Base-by-base conservation (phyloP, 1,284 basidiomycete species). In the Irpex rosettiformis region DNA sequence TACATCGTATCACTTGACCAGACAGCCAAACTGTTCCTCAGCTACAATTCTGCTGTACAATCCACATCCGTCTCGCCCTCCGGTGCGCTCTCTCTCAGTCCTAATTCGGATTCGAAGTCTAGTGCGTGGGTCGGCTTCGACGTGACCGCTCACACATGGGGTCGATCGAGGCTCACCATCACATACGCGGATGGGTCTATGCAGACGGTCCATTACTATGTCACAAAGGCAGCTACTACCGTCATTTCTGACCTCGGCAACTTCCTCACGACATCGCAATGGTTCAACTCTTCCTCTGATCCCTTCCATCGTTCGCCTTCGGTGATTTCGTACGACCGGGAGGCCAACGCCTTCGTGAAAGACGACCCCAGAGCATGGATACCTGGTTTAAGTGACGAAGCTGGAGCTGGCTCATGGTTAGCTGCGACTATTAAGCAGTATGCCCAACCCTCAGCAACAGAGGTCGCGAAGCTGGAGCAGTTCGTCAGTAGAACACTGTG, bases 341-440 rank as follows among this genome's bases (percentile, higher is more conserved):
- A 79, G 59, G 79, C 77, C 0, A 79, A 83, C 60, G 77, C 77
- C 2, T 58, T 76, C 0, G 81, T 85, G 1, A 73, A 68, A 62
- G 76, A 84, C 62, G 72, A 75, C 59, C 69, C 70, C 25, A 70
- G 82, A 43, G 81, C 80, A 6, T 84, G 81, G 82, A 84, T 84
- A 56, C 78, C 81, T 22, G 83, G 83, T 0, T 65, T 84, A 56
- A 83, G 80, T 57, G 82, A 85, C 64, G 83, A 85, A 67, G 83
- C 79, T 28, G 83, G 83, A 29, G 82, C 81, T 3, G 81, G 81
- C 4, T 82, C 79, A 21, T 84, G 81, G 81, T 67, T 85, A 13
- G 81, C 83, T 6, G 82, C 80, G 6, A 68, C 77, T 2, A 79
- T 84, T 43, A 58, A 58, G 33, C 75, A 58, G 45, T 58, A 48